These are phyloP conservation scores for Chytridium lagenaria DNA, from an alignment of 371 early-diverging fungal species.

Conservation along the genomic window DNA sequence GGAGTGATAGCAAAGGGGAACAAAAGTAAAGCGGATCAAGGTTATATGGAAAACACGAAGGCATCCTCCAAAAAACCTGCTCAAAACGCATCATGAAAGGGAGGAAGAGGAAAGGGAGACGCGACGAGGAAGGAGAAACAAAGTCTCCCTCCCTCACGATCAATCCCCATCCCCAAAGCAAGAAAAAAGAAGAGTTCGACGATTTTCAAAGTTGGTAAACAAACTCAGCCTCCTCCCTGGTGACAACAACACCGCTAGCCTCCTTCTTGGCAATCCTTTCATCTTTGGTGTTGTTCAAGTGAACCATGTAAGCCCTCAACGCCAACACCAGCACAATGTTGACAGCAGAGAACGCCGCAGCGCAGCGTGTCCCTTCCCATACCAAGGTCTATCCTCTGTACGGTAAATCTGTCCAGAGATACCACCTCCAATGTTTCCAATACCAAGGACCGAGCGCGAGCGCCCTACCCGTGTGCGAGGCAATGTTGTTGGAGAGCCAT, in stretches of 20 bases:
- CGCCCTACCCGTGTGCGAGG: background rate
- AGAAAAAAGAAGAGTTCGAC: too few species aligned
- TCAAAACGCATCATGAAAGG: too few species aligned
- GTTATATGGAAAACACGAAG: too few species aligned
- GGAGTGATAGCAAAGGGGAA: too few species aligned
- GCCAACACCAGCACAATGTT: background rate
- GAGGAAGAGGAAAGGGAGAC: too few species aligned
- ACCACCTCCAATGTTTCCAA: conserved; percentile 24
- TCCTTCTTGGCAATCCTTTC: background rate
- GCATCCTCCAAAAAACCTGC: too few species aligned
- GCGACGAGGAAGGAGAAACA: too few species aligned
- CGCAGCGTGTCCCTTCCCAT: background rate
- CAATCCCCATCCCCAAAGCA: too few species aligned
- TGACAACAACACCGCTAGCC: background rate
- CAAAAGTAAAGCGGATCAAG: too few species aligned
- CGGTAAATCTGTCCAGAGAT: conserved; percentile 20
- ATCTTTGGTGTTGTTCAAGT: background rate
- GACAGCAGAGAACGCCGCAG: background rate
- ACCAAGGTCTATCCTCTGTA: background rate
- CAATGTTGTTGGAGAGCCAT: conserved; percentile 13
- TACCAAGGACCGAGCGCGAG: conserved; percentile 5
- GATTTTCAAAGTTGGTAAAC: background rate
- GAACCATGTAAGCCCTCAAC: background rate
- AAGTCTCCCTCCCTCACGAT: too few species aligned
- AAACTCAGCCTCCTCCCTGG: background rate